Evolutionary conservation across 2,329 filamentous ascomycete genomes (phyloP), one percentile per base, ranked within the genome.

Genomic region (Chrysosporium keratinophilum): DNA sequence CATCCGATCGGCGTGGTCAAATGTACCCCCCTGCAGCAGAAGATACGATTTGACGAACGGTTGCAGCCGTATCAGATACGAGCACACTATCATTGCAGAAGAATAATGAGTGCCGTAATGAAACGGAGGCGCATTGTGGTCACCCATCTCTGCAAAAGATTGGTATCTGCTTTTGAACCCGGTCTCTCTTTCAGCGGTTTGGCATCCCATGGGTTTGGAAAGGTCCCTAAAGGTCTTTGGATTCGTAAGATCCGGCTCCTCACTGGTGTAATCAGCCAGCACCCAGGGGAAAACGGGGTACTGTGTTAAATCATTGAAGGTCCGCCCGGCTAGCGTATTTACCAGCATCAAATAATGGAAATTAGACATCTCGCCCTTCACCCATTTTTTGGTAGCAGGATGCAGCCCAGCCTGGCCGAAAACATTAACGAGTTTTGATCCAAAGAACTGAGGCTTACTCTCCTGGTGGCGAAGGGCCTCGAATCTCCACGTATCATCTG

Each of bases 41-140:
- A 97, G 81, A 65, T 95, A 97, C 0, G 93, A 95, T 62, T 97
- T 88, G 20, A 96, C 91, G 66, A 97, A 98, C 0, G 93, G 93
- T 49, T 95, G 91, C 14, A 98, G 77, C 15, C 93, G 85, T 63
- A 98, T 96, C 40, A 98, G 78, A 64, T 96, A 98, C 0, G 90
- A 96, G 11, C 89, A 89, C 5, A 98, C 93, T 56, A 95, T 96
- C 93, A 97, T 98, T 6, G 93, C 93, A 1, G 93, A 97, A 1
- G 93, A 97, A 68, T 98, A 98, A 67, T 98, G 94, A 0, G 94
- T 98, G 15, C 93, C 93, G 61, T 97, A 98, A 66, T 98, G 93
- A 67, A 96, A 98, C 0, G 93, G 87, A 0, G 87, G 84, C 44
- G 78, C 76, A 54, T 77, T 77, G 41, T 76, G 72, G 59, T 95